Conservation (phyloP, 805 yeast species). For the Teunomyces stri region DNA sequence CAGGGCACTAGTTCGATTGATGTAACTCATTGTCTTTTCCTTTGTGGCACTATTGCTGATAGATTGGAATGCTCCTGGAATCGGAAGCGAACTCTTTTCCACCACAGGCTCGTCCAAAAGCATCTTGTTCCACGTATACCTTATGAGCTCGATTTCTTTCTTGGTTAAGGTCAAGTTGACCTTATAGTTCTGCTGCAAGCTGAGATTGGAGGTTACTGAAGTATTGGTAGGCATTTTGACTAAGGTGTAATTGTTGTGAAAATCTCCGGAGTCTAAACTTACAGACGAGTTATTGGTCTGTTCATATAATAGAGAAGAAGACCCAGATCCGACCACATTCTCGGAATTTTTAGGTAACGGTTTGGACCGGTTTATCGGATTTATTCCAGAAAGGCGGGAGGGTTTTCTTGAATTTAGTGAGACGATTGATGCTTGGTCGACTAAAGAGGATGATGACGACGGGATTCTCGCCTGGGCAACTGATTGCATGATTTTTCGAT, state of each 20-base stretch:
- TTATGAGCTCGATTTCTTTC: slow-evolving; percentile 43
- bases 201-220: slow-evolving; percentile 13
- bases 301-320: background rate
- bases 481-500: slow-evolving; percentile 10
- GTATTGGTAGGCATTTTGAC: slow-evolving; percentile 15
- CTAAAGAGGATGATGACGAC: slow-evolving; percentile 1
- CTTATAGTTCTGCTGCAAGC: slow-evolving; percentile 14
- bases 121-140: slow-evolving; percentile 47
- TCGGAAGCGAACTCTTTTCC: slow-evolving; percentile 8
- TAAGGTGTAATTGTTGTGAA: slow-evolving; percentile 13
- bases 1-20: slow-evolving; percentile 13
- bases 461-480: slow-evolving; percentile 13
- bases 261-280: slow-evolving; percentile 4
- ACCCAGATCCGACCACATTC: slow-evolving; percentile 1
- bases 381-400: slow-evolving; percentile 12
- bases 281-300: slow-evolving; percentile 4
- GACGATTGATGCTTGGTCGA: slow-evolving; percentile 8
- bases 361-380: slow-evolving; percentile 9
- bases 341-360: slow-evolving; percentile 6
- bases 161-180: slow-evolving; percentile 20
- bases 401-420: slow-evolving; percentile 7
- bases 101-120: slow-evolving; percentile 32
- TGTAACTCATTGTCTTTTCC: slow-evolving; percentile 11
- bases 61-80: slow-evolving; percentile 40
- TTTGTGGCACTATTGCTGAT: slow-evolving; percentile 6